Conservation (phyloP, 768 basidiomycete genomes). For the Pulveroboletus sp. region DNA sequence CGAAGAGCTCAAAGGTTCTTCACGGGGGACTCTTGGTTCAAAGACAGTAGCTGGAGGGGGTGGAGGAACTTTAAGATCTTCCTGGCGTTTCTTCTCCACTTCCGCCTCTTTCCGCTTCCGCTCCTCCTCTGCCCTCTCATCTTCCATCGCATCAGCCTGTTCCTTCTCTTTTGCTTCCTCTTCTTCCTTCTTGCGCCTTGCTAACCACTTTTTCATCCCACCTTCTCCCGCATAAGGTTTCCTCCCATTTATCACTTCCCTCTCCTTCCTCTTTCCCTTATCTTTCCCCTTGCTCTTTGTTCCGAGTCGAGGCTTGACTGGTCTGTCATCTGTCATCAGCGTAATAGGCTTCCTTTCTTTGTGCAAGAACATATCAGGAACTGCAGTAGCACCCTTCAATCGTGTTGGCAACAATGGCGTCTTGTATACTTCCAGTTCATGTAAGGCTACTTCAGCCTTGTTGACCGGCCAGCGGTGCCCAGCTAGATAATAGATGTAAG, state of each 20-base stretch:
- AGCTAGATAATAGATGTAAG: slow-evolving; percentile 14
- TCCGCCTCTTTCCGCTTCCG: slow-evolving; percentile 18
- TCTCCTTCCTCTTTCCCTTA: slow-evolving; percentile 35
- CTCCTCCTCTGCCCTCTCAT: slow-evolving; percentile 31
- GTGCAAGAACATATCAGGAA: slow-evolving; percentile 65
- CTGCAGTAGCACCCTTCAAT: slow-evolving; percentile 36
- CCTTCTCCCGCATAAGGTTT: slow-evolving; percentile 81
- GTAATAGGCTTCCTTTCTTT: slow-evolving; percentile 40
- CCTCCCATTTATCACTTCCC: slow-evolving; percentile 45
- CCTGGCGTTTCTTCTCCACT: slow-evolving; percentile 16
- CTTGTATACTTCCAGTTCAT: slow-evolving; percentile 75
- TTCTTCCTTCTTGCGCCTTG: slow-evolving; percentile 57
- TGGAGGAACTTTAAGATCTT: slow-evolving; percentile 17
- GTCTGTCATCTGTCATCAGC: slow-evolving; percentile 62
- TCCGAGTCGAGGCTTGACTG: slow-evolving; percentile 46
- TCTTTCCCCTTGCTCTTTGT: slow-evolving; percentile 37
- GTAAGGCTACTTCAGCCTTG: slow-evolving; percentile 64
- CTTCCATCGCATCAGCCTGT: slow-evolving; percentile 33
- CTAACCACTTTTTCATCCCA: slow-evolving; percentile 74
- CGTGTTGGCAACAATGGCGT: slow-evolving; percentile 74
- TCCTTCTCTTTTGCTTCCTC: slow-evolving; percentile 43
- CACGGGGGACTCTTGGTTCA: slow-evolving; percentile 17
- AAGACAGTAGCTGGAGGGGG: slow-evolving; percentile 17
- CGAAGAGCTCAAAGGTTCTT: slow-evolving; percentile 41
- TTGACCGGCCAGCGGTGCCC: slow-evolving; percentile 37